Evolutionary conservation across 2,329 filamentous ascomycete genomes (phyloP).

Genomic region (Tolypocladium tundrense): DNA sequence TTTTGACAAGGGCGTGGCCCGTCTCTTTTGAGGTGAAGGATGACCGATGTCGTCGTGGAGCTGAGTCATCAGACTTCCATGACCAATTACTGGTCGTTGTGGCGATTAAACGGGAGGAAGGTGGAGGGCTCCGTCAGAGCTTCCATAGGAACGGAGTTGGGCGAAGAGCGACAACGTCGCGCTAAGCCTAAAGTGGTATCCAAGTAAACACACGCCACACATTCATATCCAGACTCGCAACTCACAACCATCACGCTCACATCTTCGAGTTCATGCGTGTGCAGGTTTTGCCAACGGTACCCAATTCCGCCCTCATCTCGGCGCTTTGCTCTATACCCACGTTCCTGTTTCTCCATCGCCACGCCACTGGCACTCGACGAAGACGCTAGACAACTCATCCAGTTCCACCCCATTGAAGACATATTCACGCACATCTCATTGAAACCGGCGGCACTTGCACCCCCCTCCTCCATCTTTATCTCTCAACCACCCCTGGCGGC

Average conservation of each 20-base stretch:
- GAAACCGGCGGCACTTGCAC: not conserved
- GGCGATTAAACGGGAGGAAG: not conserved
- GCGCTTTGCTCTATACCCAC: not conserved
- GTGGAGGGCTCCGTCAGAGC: not conserved
- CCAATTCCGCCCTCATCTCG: too few species aligned
- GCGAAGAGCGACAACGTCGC: not conserved
- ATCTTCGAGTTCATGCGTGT: not conserved
- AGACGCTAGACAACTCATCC: not conserved
- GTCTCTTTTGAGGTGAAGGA: not conserved
- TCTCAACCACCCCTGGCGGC: too few species aligned
- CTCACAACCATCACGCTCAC: not conserved
- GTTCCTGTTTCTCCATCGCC: not conserved
- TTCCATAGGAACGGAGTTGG: not conserved
- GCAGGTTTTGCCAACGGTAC: too few species aligned
- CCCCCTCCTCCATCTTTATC: too few species aligned
- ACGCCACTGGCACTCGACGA: not conserved
- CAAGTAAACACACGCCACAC: not conserved
- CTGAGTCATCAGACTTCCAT: not conserved
- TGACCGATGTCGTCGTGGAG: not conserved
- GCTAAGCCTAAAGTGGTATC: not conserved
- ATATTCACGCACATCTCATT: not conserved
- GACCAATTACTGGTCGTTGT: not conserved
- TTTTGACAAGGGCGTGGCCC: not conserved
- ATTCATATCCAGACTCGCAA: not conserved
- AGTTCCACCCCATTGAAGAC: not conserved